Conservation (phyloP, 2,329 filamentous ascomycete species). For the Scytalidium lignicola region DNA sequence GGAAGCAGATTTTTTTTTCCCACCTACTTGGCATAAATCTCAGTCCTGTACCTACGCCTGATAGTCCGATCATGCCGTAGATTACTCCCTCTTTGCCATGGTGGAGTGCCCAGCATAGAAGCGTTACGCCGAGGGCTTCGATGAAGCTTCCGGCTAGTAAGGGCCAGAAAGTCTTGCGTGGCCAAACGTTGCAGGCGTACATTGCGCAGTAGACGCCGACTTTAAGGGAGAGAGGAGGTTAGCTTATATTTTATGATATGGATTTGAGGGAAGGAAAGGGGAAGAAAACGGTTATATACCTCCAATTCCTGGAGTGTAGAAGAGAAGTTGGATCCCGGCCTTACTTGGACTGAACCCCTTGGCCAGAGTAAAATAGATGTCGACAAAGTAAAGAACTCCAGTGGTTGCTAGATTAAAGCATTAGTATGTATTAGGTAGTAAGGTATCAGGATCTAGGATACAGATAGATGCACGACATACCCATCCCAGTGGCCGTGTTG, state of each 20-base stretch:
- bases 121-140: slow-evolving; percentile 52
- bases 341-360: slow-evolving; percentile 44
- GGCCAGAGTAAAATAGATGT: slow-evolving; percentile 61
- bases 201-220: slow-evolving; percentile 54
- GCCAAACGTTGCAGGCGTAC: slow-evolving; percentile 55
- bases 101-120: slow-evolving; percentile 53
- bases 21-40: slow-evolving; percentile 53
- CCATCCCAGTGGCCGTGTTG: slow-evolving; percentile 54
- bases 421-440: too few relatives aligned
- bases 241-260: too few relatives aligned
- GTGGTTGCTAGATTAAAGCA: slow-evolving; percentile 1
- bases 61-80: slow-evolving; percentile 62
- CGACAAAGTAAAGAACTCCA: slow-evolving; percentile 60
- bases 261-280: neutral
- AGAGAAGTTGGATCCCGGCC: slow-evolving; percentile 53
- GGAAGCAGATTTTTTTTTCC: too few relatives aligned
- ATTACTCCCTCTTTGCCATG: slow-evolving; percentile 43
- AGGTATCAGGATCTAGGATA: too few relatives aligned
- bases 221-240: slow-evolving; percentile 9
- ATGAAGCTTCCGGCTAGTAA: slow-evolving; percentile 51
- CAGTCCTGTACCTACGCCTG: slow-evolving; percentile 57
- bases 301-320: slow-evolving; percentile 54
- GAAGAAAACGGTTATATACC: neutral
- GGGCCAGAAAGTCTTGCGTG: slow-evolving; percentile 55
- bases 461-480: too few relatives aligned